phyloP scores from a whole-genome alignment of 225 moss, liverwort and hornwort species.

The Bryum argenteum region DNA sequence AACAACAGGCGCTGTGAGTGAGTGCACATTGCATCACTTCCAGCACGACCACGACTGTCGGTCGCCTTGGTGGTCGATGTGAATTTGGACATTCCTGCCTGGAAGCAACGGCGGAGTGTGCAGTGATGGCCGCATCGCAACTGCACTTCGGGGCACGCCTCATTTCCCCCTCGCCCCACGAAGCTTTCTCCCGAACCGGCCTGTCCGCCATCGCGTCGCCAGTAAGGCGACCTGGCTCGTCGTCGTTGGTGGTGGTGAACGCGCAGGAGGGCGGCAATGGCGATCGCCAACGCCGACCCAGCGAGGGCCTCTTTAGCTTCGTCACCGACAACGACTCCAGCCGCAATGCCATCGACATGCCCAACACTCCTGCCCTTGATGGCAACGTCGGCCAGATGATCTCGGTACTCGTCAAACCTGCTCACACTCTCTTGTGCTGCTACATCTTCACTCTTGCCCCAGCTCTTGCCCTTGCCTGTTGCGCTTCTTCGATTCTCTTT shows the following conservation, averaged over 20 bases:
- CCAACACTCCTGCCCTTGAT: slow-evolving; percentile 84
- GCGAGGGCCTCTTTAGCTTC: slow-evolving; percentile 76
- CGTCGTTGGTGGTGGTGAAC: slow-evolving; percentile 21
- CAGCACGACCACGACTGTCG: no score
- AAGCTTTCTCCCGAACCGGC: neutral
- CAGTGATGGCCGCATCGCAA: slow-evolving; percentile 23
- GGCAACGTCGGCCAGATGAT: slow-evolving; percentile 98
- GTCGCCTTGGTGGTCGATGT: neutral
- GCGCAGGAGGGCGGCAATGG: slow-evolving; percentile 12
- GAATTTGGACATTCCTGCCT: neutral
- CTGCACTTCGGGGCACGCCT: slow-evolving; percentile 1
- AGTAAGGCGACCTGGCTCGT: neutral
- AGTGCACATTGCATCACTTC: neutral
- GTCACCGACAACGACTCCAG: slow-evolving; percentile 93
- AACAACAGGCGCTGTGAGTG: neutral
- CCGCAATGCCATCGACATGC: slow-evolving; percentile 78
- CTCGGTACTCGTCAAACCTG: slow-evolving; percentile 52
- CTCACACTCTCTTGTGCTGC: neutral
- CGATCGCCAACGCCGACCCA: slow-evolving; percentile 36
- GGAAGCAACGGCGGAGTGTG: slow-evolving; percentile 20
- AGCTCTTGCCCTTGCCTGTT: no score
- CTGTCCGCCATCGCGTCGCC: neutral
- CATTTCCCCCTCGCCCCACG: neutral
- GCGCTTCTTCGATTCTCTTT: no score
- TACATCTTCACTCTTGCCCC: neutral